Conservation (phyloP, 2,329 filamentous ascomycete species). For the Aspergillus fijiensis region DNA sequence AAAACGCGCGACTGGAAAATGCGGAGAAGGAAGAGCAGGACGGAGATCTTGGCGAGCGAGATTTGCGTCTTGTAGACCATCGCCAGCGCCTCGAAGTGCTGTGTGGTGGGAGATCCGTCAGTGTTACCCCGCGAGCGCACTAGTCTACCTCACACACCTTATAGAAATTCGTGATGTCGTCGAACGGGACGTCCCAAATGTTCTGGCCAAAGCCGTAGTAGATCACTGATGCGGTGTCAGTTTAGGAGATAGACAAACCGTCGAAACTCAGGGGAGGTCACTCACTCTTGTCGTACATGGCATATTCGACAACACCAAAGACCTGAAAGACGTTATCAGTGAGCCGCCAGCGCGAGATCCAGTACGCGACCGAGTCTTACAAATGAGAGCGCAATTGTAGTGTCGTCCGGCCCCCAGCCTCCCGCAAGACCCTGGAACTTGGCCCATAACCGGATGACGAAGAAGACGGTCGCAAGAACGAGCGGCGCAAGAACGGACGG, state of each 20-base stretch:
- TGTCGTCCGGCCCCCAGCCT: constrained; percentile 19
- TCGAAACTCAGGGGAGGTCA: not conserved
- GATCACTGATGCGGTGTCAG: constrained; percentile 16
- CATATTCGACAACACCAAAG: constrained; percentile 13
- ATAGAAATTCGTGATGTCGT: constrained; percentile 20
- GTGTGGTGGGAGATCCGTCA: not conserved
- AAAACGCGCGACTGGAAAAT: constrained; percentile 22
- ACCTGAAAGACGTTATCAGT: constrained; percentile 1
- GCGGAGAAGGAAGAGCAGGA: constrained; percentile 25
- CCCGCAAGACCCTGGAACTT: constrained; percentile 16
- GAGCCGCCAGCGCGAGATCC: not conserved
- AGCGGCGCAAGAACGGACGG: constrained; percentile 13
- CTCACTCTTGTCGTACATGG: constrained; percentile 17
- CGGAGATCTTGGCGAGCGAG: constrained; percentile 26
- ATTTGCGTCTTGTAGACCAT: constrained; percentile 23
- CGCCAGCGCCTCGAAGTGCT: constrained; percentile 22
- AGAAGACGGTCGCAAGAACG: constrained; percentile 16
- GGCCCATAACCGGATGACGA: constrained; percentile 12
- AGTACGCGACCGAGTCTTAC: constrained; percentile 2
- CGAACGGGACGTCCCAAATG: constrained; percentile 24
- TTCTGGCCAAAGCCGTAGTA: constrained; percentile 24
- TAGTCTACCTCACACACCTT: constrained; percentile 9
- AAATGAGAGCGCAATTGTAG: constrained; percentile 18
- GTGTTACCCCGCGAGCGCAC: too few relatives aligned
- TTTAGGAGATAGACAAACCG: too few relatives aligned